Conservation (phyloP, 352 stramenopile species). For the Globisporangium cystogenes region DNA sequence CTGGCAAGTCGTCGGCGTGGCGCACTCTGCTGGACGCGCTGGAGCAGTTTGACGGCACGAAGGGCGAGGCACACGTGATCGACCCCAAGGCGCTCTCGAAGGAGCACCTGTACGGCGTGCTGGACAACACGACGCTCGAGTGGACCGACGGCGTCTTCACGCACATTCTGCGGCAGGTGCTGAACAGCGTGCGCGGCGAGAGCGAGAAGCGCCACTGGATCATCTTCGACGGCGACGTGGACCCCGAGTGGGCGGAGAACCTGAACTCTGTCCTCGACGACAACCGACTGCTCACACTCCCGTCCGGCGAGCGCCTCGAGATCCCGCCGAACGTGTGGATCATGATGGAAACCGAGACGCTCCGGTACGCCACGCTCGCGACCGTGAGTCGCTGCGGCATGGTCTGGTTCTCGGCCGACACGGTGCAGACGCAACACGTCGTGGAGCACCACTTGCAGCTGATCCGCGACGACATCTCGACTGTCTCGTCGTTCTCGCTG, state of each 20-base stretch:
- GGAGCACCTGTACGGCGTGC: constrained; percentile 97
- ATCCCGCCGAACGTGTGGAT: constrained; percentile 99
- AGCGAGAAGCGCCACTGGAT: constrained; percentile 97
- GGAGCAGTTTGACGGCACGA: constrained; percentile 93
- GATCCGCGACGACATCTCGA: constrained; percentile 62
- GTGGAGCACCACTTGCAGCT: constrained; percentile 79
- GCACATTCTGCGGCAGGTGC: constrained; percentile 92
- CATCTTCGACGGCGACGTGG: constrained; percentile 99
- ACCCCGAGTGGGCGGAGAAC: constrained; percentile 99
- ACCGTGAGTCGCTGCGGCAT: constrained; percentile 99
- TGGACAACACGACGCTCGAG: constrained; percentile 99
- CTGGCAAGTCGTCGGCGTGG: constrained; percentile 96
- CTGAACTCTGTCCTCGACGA: constrained; percentile 99
- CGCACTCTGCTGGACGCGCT: constrained; percentile 92
- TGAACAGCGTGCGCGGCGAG: constrained; percentile 97
- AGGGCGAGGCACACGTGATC: constrained; percentile 97
- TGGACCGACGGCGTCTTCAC: constrained; percentile 99
- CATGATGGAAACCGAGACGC: constrained; percentile 99
- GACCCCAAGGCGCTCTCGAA: constrained; percentile 99
- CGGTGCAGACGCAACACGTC: constrained; percentile 91
- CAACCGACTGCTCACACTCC: constrained; percentile 98
- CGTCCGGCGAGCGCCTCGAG: constrained; percentile 97
- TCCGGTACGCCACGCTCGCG: constrained; percentile 97
- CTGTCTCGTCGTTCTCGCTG: constrained; percentile 55
- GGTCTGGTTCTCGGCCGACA: constrained; percentile 99